These are phyloP conservation scores for Melaleuca alternifolia DNA, from an alignment of 345 rosid species.

Conservation along the genomic window DNA sequence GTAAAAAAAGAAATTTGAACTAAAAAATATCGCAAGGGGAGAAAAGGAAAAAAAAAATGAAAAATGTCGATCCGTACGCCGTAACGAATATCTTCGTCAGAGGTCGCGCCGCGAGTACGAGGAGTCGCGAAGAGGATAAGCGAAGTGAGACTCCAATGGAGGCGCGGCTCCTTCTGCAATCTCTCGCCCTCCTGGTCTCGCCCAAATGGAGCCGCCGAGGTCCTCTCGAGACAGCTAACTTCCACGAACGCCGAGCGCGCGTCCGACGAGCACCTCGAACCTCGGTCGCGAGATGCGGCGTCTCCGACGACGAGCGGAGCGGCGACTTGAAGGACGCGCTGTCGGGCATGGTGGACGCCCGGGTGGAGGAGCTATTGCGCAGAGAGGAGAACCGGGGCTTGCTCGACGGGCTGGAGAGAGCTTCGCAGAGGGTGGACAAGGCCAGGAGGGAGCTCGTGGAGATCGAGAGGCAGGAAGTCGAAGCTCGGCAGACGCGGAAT, in stretches of 20 bases:
- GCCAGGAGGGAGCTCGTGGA: conserved; percentile 66
- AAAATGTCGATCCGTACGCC: background rate
- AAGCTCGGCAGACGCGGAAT: conserved; percentile 36
- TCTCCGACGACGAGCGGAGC: conserved; percentile 6
- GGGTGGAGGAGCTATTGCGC: conserved; percentile 60
- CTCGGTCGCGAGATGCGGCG: background rate
- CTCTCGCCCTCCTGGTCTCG: background rate
- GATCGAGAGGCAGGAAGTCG: conserved; percentile 64
- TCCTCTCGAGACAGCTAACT: background rate
- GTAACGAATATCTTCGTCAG: background rate
- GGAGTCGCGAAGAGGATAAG: background rate
- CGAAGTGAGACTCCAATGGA: background rate
- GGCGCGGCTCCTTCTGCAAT: background rate
- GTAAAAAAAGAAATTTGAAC: too few species aligned
- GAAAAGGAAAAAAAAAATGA: background rate
- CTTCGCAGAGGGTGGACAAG: conserved; percentile 61
- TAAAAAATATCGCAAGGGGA: background rate
- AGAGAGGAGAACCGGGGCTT: conserved; percentile 62
- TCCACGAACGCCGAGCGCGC: background rate
- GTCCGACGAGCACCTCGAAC: background rate
- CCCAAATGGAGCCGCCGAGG: background rate
- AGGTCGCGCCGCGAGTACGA: background rate
- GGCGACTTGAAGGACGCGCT: conserved; percentile 41
- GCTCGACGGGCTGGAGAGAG: conserved; percentile 70
- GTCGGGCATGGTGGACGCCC: conserved; percentile 49